Percentiles rank a stretch among this genome's conserved stretches.
These are phyloP conservation scores for Colletotrichum neosansevieriae DNA, from an alignment of 2,329 filamentous ascomycete species.

Conservation along the genomic window DNA sequence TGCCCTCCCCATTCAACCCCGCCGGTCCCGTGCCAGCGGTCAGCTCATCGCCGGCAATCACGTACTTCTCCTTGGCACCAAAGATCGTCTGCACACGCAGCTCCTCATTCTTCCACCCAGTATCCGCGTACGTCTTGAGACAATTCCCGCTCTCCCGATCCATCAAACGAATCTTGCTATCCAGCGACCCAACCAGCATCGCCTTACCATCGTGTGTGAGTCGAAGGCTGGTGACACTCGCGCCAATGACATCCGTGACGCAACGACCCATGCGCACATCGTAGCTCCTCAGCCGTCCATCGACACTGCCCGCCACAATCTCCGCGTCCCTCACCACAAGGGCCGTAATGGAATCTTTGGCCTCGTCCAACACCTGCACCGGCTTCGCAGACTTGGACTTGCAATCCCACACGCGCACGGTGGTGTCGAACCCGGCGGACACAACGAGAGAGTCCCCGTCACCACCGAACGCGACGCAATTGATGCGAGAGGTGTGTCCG, in stretches of 20 bases:
- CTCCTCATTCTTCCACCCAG: constrained; percentile 72
- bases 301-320: constrained; percentile 83
- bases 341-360: constrained; percentile 74
- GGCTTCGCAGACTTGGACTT: constrained; percentile 67
- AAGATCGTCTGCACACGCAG: constrained; percentile 82
- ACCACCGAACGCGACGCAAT: constrained; percentile 83
- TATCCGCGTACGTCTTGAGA: constrained; percentile 76
- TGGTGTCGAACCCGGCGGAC: constrained; percentile 80
- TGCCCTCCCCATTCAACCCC: constrained; percentile 61
- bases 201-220: constrained; percentile 80
- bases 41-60: constrained; percentile 84
- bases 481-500: constrained; percentile 80
- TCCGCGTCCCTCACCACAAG: constrained; percentile 63
- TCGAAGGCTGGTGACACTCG: constrained; percentile 79
- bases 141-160: constrained; percentile 81
- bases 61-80: constrained; percentile 80
- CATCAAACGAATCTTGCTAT: constrained; percentile 83
- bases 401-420: constrained; percentile 81
- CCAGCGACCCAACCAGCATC: constrained; percentile 79
- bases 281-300: constrained; percentile 84
- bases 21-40: constrained; percentile 44
- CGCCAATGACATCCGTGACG: constrained; percentile 77
- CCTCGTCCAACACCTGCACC: constrained; percentile 79
- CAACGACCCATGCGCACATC: constrained; percentile 82
- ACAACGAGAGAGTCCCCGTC: constrained; percentile 79